A percentile compares a stretch with the other conserved stretches of the same genome.
Conservation (phyloP, 768 basidiomycete species). For the Suillus subluteus region DNA sequence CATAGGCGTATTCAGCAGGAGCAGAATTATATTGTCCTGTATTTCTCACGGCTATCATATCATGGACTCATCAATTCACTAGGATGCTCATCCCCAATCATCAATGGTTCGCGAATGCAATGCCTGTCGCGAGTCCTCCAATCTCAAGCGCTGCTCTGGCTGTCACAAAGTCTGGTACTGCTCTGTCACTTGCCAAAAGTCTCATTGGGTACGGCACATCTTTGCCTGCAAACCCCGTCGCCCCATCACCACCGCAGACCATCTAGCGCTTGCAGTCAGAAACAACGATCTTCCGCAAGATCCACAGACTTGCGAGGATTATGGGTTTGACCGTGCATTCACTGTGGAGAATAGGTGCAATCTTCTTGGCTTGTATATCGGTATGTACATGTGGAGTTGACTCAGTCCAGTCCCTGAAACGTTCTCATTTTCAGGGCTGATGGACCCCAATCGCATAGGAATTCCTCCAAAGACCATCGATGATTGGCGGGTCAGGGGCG, state of each 20-base stretch:
- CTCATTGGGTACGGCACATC: neutral
- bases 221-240: conserved; percentile 1
- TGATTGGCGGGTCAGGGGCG: conserved; percentile 37
- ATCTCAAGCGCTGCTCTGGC: neutral
- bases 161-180: neutral
- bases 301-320: conserved; percentile 37
- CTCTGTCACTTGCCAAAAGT: neutral
- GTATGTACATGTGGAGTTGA: conserved; percentile 6
- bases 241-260: conserved; percentile 5
- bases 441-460: conserved; percentile 15
- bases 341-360: conserved; percentile 17
- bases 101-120: neutral
- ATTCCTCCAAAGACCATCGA: conserved; percentile 34
- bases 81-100: too few relatives aligned
- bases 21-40: too few relatives aligned
- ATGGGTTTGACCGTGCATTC: conserved; percentile 36
- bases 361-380: conserved; percentile 37
- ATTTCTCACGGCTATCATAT: too few relatives aligned
- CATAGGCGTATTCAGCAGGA: too few relatives aligned
- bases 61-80: too few relatives aligned
- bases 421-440: conserved; percentile 22
- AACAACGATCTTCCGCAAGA: conserved; percentile 33
- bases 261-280: conserved; percentile 32
- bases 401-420: neutral
- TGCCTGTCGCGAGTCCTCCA: neutral